Conservation (phyloP, 1,284 basidiomycete species). For the Rhizoctonia solani region DNA sequence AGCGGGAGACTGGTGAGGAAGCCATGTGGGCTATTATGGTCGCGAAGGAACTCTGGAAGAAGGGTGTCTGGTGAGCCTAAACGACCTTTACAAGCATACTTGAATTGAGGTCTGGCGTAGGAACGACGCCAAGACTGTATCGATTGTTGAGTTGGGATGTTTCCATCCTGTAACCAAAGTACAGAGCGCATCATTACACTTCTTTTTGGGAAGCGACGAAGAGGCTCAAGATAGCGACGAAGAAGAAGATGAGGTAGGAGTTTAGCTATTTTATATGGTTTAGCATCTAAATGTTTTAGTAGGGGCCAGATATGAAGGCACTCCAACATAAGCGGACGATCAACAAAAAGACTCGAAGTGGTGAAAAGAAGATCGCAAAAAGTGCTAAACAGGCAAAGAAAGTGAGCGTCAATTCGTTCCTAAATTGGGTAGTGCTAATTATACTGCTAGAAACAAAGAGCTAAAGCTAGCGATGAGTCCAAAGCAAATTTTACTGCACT, state of each 20-base stretch:
- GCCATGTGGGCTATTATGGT: conserved; percentile 98
- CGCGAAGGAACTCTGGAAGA: conserved; percentile 94
- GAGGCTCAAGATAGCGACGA: conserved; percentile 67
- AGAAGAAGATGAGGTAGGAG: conserved; percentile 65
- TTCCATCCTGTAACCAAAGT: conserved; percentile 96
- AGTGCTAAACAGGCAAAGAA: conserved; percentile 71
- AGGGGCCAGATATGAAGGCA: conserved; percentile 69
- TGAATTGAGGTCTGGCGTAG: conserved; percentile 46
- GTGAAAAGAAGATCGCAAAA: conserved; percentile 77
- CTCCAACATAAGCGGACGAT: conserved; percentile 83
- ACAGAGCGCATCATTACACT: conserved; percentile 94
- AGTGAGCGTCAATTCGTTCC: conserved; percentile 48
- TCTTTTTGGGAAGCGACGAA: conserved; percentile 88
- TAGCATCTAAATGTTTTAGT: conserved; percentile 7
- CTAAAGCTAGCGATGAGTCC: conserved; percentile 54
- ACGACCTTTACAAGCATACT: background rate
- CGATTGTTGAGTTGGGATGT: conserved; percentile 89
- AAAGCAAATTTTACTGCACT: conserved; percentile 89
- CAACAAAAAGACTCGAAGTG: conserved; percentile 85
- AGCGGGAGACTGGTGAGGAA: conserved; percentile 69
- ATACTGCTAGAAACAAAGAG: conserved; percentile 57
- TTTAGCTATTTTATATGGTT: conserved; percentile 4
- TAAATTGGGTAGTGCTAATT: background rate
- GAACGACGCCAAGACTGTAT: conserved; percentile 92
- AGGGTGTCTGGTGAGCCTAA: conserved; percentile 78